phyloP scores from a whole-genome alignment of 192 early-diverging fungal genomes.

The Backusella tarrabulga region DNA sequence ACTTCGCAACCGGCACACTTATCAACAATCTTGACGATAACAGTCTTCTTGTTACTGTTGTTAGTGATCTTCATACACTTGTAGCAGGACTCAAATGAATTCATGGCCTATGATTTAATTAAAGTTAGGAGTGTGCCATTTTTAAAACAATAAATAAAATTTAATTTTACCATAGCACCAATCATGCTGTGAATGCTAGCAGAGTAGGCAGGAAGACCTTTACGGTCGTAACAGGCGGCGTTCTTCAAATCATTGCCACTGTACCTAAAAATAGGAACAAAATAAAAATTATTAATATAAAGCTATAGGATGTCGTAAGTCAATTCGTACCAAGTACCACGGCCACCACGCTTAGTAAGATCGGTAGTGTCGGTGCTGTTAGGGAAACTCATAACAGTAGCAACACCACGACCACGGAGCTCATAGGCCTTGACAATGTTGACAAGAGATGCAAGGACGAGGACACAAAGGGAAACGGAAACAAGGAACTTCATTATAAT shows the following conservation, averaged over 20 bases:
- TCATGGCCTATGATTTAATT: constrained; percentile 18
- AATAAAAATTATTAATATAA: background rate
- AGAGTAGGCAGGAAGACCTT: constrained; percentile 34
- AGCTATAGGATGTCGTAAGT: background rate
- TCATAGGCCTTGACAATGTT: constrained; percentile 25
- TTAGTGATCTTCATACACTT: constrained; percentile 40
- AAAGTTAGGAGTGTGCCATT: background rate
- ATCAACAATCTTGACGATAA: constrained; percentile 33
- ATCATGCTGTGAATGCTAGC: constrained; percentile 35
- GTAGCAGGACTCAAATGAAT: constrained; percentile 31
- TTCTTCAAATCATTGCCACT: constrained; percentile 38
- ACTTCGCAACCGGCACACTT: constrained; percentile 31
- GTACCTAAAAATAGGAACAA: constrained; percentile 25
- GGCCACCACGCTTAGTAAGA: constrained; percentile 23
- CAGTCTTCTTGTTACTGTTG: constrained; percentile 16
- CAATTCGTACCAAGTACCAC: constrained; percentile 32
- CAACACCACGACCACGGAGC: constrained; percentile 31
- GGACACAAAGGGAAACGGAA: constrained; percentile 19
- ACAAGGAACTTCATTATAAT: constrained; percentile 17
- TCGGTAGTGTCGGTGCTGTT: background rate
- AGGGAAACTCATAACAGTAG: constrained; percentile 22
- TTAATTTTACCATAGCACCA: constrained; percentile 33
- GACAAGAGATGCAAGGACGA: constrained; percentile 19
- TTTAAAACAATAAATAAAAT: constrained; percentile 6
- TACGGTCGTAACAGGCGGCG: constrained; percentile 39